These are phyloP conservation scores for Sutorius eximius DNA, from an alignment of 1,284 basidiomycete genomes.

Conservation along the genomic window DNA sequence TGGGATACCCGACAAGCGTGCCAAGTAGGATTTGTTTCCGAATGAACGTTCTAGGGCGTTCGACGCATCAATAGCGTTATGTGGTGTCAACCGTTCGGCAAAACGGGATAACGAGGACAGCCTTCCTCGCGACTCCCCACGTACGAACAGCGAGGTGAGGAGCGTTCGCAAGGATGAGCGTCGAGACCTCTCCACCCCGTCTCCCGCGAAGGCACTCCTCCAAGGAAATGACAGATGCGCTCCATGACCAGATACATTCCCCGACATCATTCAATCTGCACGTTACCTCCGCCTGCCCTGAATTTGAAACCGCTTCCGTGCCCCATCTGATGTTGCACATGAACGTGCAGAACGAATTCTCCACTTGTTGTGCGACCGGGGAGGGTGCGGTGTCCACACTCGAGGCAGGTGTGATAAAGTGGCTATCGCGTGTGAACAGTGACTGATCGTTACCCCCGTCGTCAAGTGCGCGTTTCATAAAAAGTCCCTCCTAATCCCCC, in stretches of 20 bases:
- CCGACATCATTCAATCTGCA: conserved; percentile 6
- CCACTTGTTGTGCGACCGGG: background rate
- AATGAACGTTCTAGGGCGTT: background rate
- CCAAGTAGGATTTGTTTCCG: background rate
- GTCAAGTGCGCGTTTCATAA: conserved; percentile 15
- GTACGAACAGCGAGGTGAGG: background rate
- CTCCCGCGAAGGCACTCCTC: conserved; percentile 16
- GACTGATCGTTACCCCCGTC: conserved; percentile 16
- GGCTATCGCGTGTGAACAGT: background rate
- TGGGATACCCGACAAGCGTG: background rate
- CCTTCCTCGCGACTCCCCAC: background rate
- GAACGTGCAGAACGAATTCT: conserved; percentile 9
- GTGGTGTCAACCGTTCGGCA: background rate
- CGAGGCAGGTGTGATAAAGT: background rate
- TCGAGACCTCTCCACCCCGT: background rate
- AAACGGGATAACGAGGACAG: background rate
- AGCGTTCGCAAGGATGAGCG: background rate
- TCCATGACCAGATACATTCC: background rate
- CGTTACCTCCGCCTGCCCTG: conserved; percentile 1
- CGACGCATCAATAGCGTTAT: background rate
- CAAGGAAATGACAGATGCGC: background rate
- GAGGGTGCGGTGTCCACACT: background rate
- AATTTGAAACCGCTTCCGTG: conserved; percentile 4
- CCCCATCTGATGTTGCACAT: conserved; percentile 13
- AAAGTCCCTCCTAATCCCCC: conserved; percentile 2